phyloP scores from a whole-genome alignment of 306 rosid genomes.

The Cucumis sativus region DNA sequence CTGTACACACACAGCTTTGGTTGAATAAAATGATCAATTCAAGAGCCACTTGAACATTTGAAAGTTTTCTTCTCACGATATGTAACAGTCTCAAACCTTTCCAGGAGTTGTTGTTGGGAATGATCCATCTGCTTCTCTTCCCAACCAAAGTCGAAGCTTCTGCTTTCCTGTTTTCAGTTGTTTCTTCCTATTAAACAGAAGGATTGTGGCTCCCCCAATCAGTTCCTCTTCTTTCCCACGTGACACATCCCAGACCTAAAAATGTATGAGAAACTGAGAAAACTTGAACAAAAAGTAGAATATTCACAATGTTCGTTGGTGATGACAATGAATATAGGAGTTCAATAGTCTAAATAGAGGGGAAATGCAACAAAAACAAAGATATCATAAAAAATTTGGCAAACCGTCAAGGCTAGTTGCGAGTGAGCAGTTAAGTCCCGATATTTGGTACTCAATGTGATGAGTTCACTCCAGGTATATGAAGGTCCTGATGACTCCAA shows the following conservation, averaged over 20 bases:
- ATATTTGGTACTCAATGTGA: constrained; percentile 76
- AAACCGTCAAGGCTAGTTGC: constrained; percentile 77
- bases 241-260: constrained; percentile 96
- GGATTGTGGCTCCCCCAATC: constrained; percentile 93
- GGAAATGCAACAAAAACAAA: neutral
- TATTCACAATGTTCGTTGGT: neutral
- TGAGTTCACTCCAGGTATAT: constrained; percentile 74
- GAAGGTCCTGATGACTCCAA: constrained; percentile 74
- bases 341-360: neutral
- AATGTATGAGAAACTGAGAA: neutral
- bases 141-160: constrained; percentile 88
- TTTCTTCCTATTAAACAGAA: constrained; percentile 74
- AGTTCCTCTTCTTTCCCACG: constrained; percentile 69
- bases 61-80: neutral
- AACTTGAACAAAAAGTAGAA: neutral
- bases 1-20: constrained; percentile 22
- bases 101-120: constrained; percentile 83
- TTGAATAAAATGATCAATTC: constrained; percentile 5
- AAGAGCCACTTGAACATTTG: neutral
- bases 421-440: constrained; percentile 88
- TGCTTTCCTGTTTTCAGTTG: constrained; percentile 97
- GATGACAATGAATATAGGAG: neutral
- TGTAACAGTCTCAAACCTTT: constrained; percentile 41
- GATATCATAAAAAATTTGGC: constrained; percentile 18
- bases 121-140: constrained; percentile 85